These are phyloP conservation scores for Calonectria montana DNA, from an alignment of 2,329 filamentous ascomycete species.

Conservation along the genomic window DNA sequence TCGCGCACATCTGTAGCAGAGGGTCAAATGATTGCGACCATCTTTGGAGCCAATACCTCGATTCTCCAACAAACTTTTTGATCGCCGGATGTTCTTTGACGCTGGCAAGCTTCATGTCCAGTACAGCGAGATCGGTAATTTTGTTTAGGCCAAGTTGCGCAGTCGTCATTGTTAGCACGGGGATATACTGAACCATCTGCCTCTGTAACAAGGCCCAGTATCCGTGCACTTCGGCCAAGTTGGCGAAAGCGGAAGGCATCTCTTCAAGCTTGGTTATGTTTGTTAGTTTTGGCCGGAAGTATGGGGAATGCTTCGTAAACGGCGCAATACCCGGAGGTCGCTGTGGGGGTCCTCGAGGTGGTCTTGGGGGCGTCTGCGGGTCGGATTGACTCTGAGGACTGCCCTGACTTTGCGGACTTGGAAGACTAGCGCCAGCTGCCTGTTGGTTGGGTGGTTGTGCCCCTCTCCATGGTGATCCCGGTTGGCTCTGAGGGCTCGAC, in stretches of 20 bases:
- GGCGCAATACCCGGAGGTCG: constrained; percentile 49
- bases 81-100: constrained; percentile 46
- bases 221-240: constrained; percentile 49
- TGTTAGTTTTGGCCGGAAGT: constrained; percentile 48
- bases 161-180: constrained; percentile 47
- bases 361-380: constrained; percentile 32
- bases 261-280: constrained; percentile 46
- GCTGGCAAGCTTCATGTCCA: constrained; percentile 46
- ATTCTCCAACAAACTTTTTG: constrained; percentile 48
- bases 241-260: constrained; percentile 46
- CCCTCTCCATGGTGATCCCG: constrained; percentile 40
- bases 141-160: constrained; percentile 45
- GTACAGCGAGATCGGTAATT: constrained; percentile 39
- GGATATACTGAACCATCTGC: constrained; percentile 51
- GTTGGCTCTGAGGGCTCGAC: constrained; percentile 43
- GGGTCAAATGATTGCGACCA: constrained; percentile 54
- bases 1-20: constrained; percentile 44
- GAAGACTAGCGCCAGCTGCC: constrained; percentile 35
- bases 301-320: constrained; percentile 52
- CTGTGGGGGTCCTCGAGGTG: constrained; percentile 28
- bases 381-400: constrained; percentile 41
- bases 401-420: constrained; percentile 49
- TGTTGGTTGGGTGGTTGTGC: constrained; percentile 13
- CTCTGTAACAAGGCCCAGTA: constrained; percentile 54
- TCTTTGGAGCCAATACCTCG: constrained; percentile 52